Conservation (phyloP, 1,139 yeast species). For the Yamadazyma atmosphaerica region DNA sequence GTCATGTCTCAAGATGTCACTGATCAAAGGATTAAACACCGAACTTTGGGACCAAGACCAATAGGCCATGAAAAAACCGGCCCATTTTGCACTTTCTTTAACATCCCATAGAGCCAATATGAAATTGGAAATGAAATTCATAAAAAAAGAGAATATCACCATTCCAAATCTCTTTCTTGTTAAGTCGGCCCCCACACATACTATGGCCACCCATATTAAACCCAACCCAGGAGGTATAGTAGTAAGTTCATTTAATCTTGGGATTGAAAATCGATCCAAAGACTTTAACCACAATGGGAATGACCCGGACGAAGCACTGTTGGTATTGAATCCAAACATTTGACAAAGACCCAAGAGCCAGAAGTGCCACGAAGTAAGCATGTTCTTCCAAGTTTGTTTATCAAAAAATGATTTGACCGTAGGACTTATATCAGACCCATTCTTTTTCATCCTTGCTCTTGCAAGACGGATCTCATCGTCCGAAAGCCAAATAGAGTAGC, state of each 20-base stretch:
- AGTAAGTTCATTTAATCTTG: constrained; percentile 39
- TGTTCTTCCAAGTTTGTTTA: constrained; percentile 24
- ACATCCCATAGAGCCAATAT: constrained; percentile 49
- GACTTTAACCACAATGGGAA: constrained; percentile 50
- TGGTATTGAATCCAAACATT: constrained; percentile 64
- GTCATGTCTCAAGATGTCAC: constrained; percentile 47
- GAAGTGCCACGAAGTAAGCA: constrained; percentile 55
- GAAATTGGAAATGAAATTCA: constrained; percentile 39
- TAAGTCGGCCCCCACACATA: constrained; percentile 48
- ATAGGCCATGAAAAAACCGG: constrained; percentile 47
- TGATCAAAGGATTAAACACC: constrained; percentile 47
- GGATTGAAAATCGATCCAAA: constrained; percentile 28
- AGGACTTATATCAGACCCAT: too few relatives aligned
- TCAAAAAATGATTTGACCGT: constrained; percentile 33
- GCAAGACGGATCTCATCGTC: constrained; percentile 69
- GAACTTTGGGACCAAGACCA: constrained; percentile 55
- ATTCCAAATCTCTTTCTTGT: constrained; percentile 59
- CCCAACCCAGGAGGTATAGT: constrained; percentile 49
- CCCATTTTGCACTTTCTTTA: constrained; percentile 48
- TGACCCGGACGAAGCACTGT: constrained; percentile 47
- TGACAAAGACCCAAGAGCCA: constrained; percentile 53
- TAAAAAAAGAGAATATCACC: constrained; percentile 51
- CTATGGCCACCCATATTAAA: constrained; percentile 37
- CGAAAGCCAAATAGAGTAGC: constrained; percentile 54
- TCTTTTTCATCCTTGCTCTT: constrained; percentile 51